These are phyloP conservation scores for Leccinum disarticulatum DNA, from an alignment of 768 basidiomycete genomes.

Conservation along the genomic window DNA sequence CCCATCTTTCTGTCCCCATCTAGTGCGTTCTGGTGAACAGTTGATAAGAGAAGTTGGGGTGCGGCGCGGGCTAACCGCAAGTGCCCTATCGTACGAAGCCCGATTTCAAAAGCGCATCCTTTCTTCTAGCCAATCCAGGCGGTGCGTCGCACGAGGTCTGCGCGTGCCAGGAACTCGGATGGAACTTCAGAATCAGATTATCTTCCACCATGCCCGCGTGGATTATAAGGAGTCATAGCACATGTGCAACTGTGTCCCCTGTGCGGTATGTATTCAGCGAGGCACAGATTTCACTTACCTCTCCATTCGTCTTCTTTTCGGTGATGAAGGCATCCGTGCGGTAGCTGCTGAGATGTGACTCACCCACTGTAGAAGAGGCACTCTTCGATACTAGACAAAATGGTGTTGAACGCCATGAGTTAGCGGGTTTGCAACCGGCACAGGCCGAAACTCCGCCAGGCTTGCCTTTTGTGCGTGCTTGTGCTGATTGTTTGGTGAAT, in stretches of 20 bases:
- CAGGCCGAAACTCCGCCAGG: conserved; percentile 37
- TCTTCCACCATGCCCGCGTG: background rate
- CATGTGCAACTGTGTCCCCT: background rate
- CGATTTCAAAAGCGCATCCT: background rate
- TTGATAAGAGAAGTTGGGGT: background rate
- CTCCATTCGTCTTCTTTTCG: background rate
- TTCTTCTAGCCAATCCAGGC: background rate
- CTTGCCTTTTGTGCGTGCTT: conserved; percentile 22
- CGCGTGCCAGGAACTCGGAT: background rate
- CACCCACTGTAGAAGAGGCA: background rate
- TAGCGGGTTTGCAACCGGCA: conserved; percentile 20
- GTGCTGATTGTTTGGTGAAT: conserved; percentile 26
- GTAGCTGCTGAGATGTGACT: background rate
- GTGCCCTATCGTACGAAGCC: background rate
- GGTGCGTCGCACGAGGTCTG: background rate
- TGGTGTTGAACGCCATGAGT: background rate
- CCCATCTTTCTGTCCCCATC: background rate
- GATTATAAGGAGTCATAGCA: background rate
- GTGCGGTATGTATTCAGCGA: background rate
- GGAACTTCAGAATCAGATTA: background rate
- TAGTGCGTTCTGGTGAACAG: background rate
- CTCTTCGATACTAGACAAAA: no score
- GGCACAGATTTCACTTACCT: background rate
- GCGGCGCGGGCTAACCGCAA: background rate
- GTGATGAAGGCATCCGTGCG: background rate